Evolutionary conservation across 805 yeast genomes (phyloP), one percentile per base, ranked within the genome.

Genomic region (Wickerhamiella spandovensis): DNA sequence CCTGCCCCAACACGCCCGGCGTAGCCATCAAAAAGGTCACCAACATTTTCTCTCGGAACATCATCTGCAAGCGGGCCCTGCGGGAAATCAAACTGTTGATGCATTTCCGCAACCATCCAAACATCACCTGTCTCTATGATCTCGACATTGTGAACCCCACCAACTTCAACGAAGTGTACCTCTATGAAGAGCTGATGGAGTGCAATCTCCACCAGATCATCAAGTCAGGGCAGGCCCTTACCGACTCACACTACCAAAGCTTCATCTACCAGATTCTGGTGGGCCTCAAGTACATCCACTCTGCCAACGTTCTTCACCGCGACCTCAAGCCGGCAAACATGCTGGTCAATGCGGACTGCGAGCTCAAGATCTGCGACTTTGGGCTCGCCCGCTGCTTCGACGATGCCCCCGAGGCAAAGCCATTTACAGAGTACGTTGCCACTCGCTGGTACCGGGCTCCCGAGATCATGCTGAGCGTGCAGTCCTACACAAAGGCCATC

Each of bases 201-300:
- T 92, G 98, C 69, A 98, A 92, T 66, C 83, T 92, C 86, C 97
- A 92, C 66, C 97, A 90, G 67, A 92, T 92, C 61, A 90, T 92
- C 54, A 75, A 95, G 58, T 85, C 95, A 10, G 90, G 89, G 20
- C 97, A 90, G 67, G 76, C 76, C 50, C 72, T 90, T 48, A 78
- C 85, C 20, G 97, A 90, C 65, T 95, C 88, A 65, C 97, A 90
- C 65, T 81, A 89, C 58, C 97, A 90, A 65, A 88, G 88, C 66
- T 90, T 90, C 64, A 77, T 85, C 20, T 90, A 90, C 67, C 97
- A 90, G 67, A 86, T 94, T 0, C 69, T 90, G 53, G 72, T 96
- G 48, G 97, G 95, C 1, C 71, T 90, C 52, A 90, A 90, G 65
- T 87, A 92, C 22, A 73, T 90, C 64, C 97, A 90, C 64, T 79